These are phyloP conservation scores for Daldinia vernicosa DNA, from an alignment of 495 filamentous ascomycete species.

Conservation along the genomic window DNA sequence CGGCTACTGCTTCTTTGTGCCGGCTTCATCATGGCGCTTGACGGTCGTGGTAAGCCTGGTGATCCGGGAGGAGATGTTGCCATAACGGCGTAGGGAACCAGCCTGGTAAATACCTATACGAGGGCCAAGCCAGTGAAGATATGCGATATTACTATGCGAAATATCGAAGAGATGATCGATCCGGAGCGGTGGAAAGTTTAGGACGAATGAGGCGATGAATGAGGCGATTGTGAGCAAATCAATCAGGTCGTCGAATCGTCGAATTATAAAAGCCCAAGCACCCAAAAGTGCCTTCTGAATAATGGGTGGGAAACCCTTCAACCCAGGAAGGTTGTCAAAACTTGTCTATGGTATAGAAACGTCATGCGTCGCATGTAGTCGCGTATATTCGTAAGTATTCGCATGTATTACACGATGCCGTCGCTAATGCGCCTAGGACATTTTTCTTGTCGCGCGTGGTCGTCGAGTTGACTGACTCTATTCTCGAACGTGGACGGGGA, in stretches of 20 bases:
- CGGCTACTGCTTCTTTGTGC: constrained; percentile 83
- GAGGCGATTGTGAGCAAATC: constrained; percentile 5
- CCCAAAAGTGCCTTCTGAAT: constrained; percentile 22
- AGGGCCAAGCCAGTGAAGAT: background rate
- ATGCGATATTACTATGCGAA: background rate
- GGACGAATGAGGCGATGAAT: background rate
- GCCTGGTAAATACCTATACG: constrained; percentile 9
- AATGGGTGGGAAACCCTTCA: constrained; percentile 14
- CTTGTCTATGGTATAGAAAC: constrained; percentile 5
- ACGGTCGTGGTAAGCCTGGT: constrained; percentile 69
- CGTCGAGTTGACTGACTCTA: constrained; percentile 18
- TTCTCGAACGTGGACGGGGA: constrained; percentile 24
- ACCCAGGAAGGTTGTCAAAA: constrained; percentile 18
- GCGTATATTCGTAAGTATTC: constrained; percentile 2
- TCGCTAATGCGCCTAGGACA: constrained; percentile 22
- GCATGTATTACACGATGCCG: constrained; percentile 12
- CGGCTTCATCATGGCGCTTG: constrained; percentile 86
- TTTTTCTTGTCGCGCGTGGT: constrained; percentile 30
- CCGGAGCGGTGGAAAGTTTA: background rate
- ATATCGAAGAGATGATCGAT: background rate
- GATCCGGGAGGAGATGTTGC: constrained; percentile 65
- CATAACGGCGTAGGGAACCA: constrained; percentile 52
- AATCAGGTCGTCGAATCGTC: constrained; percentile 15
- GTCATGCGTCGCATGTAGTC: constrained; percentile 33
- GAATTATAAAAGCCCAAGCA: constrained; percentile 25